Percentiles rank a stretch among this genome's conserved stretches.
Conservation (phyloP, 2,329 filamentous ascomycete species). For the Microdochium bolleyi region DNA sequence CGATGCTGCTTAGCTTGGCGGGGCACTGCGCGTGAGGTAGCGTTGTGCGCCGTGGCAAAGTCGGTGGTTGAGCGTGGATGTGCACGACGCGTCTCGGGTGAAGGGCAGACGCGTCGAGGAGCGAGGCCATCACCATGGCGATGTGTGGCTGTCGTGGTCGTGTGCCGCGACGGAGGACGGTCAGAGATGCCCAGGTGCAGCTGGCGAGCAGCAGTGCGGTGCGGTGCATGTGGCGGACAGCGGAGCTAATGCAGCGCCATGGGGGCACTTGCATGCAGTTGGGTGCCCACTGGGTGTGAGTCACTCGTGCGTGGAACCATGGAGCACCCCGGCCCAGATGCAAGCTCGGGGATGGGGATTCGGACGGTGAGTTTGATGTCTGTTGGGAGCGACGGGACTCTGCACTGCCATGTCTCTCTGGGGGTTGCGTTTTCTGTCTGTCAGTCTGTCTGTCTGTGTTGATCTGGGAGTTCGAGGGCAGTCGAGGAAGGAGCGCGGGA, state of each 20-base stretch:
- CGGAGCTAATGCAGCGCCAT: neutral
- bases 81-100: neutral
- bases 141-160: neutral
- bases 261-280: neutral
- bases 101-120: too few relatives aligned
- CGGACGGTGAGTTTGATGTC: too few relatives aligned
- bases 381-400: too few relatives aligned
- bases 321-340: neutral
- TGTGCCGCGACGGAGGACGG: neutral
- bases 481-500: neutral
- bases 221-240: neutral
- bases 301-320: neutral
- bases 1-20: neutral
- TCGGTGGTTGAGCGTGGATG: neutral
- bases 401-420: too few relatives aligned
- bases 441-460: too few relatives aligned
- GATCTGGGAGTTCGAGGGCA: neutral
- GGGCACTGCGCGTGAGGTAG: neutral
- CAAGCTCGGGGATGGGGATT: too few relatives aligned
- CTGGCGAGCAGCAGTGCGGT: too few relatives aligned
- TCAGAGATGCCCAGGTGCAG: too few relatives aligned
- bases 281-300: neutral
- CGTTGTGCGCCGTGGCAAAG: neutral
- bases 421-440: too few relatives aligned
- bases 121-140: neutral